These are phyloP conservation scores for Corynespora cassiicola DNA, from an alignment of 2,329 filamentous ascomycete genomes.

Conservation along the genomic window DNA sequence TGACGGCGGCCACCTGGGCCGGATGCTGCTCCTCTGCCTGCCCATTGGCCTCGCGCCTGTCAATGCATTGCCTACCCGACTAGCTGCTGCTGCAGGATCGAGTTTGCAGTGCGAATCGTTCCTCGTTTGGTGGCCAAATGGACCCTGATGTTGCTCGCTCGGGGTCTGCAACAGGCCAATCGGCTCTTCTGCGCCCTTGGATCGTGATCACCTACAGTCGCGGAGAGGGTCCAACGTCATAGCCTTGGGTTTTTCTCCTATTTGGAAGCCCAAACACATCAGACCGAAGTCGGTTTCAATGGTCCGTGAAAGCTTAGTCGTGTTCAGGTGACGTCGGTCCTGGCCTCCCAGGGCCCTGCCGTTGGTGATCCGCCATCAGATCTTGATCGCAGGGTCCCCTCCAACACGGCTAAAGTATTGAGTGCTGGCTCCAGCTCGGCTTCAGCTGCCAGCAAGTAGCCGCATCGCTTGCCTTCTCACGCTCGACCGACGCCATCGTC, in stretches of 20 bases:
- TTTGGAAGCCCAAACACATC: not conserved
- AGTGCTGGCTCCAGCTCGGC: too few relatives aligned
- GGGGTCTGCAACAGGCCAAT: conserved; percentile 10
- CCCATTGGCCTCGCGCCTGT: not conserved
- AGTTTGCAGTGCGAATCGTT: conserved; percentile 23
- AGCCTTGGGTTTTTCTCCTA: conserved; percentile 5
- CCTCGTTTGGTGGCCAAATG: conserved; percentile 11
- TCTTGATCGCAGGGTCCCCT: too few relatives aligned
- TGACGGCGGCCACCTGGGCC: conserved; percentile 1
- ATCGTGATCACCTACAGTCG: conserved; percentile 26
- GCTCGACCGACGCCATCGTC: too few relatives aligned
- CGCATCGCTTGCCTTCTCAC: too few relatives aligned
- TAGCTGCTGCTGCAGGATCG: conserved; percentile 14
- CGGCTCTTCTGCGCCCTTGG: conserved; percentile 1
- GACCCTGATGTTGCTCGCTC: conserved; percentile 16
- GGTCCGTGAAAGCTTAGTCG: conserved; percentile 3
- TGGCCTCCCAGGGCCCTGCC: conserved; percentile 1
- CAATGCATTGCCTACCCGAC: not conserved
- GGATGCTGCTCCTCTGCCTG: conserved; percentile 1
- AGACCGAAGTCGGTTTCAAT: conserved; percentile 4
- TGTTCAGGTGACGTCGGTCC: conserved; percentile 2
- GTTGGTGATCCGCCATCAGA: too few relatives aligned
- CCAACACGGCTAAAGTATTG: too few relatives aligned
- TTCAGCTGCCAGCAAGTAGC: too few relatives aligned
- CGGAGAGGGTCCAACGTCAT: conserved; percentile 10